Conservation (phyloP, 176 grass and related monocot genomes). For the Raddia distichophylla region DNA sequence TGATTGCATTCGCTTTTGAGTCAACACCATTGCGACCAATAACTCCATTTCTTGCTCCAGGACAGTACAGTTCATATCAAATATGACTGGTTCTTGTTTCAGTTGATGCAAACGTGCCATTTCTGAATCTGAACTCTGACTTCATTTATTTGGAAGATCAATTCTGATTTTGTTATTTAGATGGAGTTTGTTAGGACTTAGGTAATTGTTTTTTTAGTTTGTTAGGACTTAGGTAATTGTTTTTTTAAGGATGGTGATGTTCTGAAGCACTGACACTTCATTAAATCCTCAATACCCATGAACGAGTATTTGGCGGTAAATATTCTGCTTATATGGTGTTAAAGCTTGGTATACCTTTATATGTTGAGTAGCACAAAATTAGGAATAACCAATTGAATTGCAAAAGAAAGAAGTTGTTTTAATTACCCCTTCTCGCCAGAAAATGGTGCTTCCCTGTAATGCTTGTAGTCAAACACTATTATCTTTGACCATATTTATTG, state of each 20-base stretch:
- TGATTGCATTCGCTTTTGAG: background rate
- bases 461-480: too few relatives aligned
- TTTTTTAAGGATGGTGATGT: background rate
- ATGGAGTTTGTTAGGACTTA: slow-evolving; percentile 4
- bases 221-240: background rate
- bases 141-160: background rate
- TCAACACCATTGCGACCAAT: background rate
- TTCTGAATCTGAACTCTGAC: background rate
- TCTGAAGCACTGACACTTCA: slow-evolving; percentile 4
- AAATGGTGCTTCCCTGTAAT: too few relatives aligned
- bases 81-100: background rate
- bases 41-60: slow-evolving; percentile 17
- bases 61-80: background rate
- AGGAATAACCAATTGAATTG: background rate
- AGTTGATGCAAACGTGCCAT: background rate
- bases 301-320: slow-evolving; percentile 11
- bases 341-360: background rate
- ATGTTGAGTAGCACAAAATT: background rate
- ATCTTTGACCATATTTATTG: too few relatives aligned
- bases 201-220: background rate
- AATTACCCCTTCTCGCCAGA: background rate
- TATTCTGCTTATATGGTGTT: background rate
- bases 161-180: background rate
- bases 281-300: background rate
- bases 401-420: background rate